Evolutionary conservation across 1,284 basidiomycete genomes (phyloP), one percentile per base, ranked within the genome.

Genomic region (Entoloma clypeatum): DNA sequence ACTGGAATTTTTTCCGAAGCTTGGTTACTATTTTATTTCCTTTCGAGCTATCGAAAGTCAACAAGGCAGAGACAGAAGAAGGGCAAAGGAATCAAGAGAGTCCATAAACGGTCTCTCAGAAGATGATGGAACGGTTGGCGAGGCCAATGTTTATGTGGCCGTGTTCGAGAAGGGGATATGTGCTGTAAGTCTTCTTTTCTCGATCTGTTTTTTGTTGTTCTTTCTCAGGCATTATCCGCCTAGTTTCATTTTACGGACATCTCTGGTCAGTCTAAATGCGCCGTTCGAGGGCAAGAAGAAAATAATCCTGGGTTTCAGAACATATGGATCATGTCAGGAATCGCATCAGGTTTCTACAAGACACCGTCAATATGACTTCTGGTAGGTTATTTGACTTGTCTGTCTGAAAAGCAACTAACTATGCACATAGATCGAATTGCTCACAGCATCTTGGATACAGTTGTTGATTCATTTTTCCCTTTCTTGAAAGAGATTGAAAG

Each of bases 211-310:
- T 4, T 42, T 36, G 23, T 26, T 3, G 35, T 26, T 13, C 25
- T 24, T 10, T 16, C 18, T 31, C 10, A 44, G 31, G 36, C 18
- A 27, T 30, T 34, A 24, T 13, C 34, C 13, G 6, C 38, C n/a
- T n/a, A 92, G 88, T 97, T 98, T 60, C 92, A 96, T 64, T 96
- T 90, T 56, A 88, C 88, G 39, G 91, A 97, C 56, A 82, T 96
- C 36, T 81, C 82, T 42, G 77, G 79, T 79, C 43, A 30, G 60
- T 40, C 36, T 16, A 19, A 24, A 10, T 7, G 14, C 22, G 11
- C 18, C 17, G 14, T 17, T 25, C 37, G 4, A 32, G 17, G 23
- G n/a, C 36, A 11, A 1, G 16, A 23, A 23, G 11, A 24, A 11
- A 9, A 27, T 26, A 25, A 48, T 39, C 17, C 13, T 29, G 27